Evolutionary conservation across 2,329 filamentous ascomycete species (phyloP).

Genomic region (Allantophomopsis cytisporea): DNA sequence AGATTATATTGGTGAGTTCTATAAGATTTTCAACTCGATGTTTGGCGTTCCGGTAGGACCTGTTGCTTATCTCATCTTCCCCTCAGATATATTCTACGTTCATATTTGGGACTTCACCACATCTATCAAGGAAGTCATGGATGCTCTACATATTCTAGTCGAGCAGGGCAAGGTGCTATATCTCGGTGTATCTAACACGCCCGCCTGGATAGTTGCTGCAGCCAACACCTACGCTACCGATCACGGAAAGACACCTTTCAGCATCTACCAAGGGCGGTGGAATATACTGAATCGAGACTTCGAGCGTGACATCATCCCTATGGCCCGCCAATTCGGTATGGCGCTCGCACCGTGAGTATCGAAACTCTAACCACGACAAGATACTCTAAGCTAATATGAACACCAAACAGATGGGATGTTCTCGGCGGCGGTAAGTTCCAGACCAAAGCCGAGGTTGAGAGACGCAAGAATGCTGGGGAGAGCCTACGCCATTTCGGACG

Average conservation of each 20-base stretch:
- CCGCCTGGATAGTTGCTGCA: slow-evolving; percentile 45
- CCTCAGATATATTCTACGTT: slow-evolving; percentile 22
- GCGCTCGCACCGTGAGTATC: slow-evolving; percentile 24
- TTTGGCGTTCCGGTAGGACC: background rate
- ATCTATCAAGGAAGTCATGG: slow-evolving; percentile 50
- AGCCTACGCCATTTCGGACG: slow-evolving; percentile 6
- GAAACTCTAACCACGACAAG: too few relatives aligned
- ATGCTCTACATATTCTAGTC: slow-evolving; percentile 45
- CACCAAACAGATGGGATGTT: slow-evolving; percentile 25
- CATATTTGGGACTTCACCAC: slow-evolving; percentile 35
- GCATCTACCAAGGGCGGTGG: slow-evolving; percentile 52
- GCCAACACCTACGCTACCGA: slow-evolving; percentile 49
- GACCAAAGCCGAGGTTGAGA: slow-evolving; percentile 23
- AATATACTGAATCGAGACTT: slow-evolving; percentile 46
- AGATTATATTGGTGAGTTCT: slow-evolving; percentile 20
- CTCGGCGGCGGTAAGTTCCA: slow-evolving; percentile 31
- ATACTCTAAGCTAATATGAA: too few relatives aligned
- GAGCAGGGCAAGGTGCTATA: slow-evolving; percentile 46
- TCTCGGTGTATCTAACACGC: slow-evolving; percentile 50
- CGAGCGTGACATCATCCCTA: slow-evolving; percentile 41
- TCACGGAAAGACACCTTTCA: slow-evolving; percentile 50
- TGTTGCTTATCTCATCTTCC: background rate
- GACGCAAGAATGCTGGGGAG: slow-evolving; percentile 14
- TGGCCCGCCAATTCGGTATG: slow-evolving; percentile 41
- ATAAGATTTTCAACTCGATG: background rate